A percentile compares a stretch with the other conserved stretches of the same genome.
Evolutionary conservation across 148 eudicot genomes (phyloP).

Genomic region (Arbutus unedo): DNA sequence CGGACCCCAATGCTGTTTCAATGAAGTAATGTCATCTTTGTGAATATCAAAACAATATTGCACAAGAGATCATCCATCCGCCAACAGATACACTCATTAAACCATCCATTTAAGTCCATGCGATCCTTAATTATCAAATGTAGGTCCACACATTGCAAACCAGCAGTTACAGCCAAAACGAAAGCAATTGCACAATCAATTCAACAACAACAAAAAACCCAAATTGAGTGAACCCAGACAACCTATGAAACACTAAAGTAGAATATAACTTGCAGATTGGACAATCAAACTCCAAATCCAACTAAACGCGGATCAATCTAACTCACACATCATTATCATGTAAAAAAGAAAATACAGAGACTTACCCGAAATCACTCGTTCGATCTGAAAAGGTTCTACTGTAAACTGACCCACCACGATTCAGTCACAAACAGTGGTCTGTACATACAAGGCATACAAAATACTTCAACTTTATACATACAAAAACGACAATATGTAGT

Average conservation of each 20-base stretch:
- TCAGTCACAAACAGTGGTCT: not conserved
- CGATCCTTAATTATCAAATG: not conserved
- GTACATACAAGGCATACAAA: not conserved
- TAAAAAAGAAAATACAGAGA: too few species aligned
- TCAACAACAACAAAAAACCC: not conserved
- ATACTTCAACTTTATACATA: not conserved
- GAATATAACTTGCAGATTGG: not conserved
- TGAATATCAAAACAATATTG: not conserved
- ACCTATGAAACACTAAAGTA: not conserved
- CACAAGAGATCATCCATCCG: not conserved
- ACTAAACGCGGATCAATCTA: too few species aligned
- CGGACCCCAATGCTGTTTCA: not conserved
- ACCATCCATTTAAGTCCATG: not conserved
- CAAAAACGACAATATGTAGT: not conserved
- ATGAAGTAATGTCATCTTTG: not conserved
- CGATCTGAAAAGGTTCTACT: not conserved
- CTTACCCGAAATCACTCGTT: slow-evolving; percentile 2
- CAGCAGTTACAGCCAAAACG: not conserved
- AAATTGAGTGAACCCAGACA: not conserved
- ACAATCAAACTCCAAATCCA: not conserved
- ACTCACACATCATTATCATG: too few species aligned
- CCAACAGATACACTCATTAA: not conserved
- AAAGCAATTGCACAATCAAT: not conserved
- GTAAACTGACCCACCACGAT: not conserved
- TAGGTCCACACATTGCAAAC: not conserved